These are phyloP conservation scores for Ambrosia trifida DNA, from an alignment of 129 eudicot species.

Conservation along the genomic window DNA sequence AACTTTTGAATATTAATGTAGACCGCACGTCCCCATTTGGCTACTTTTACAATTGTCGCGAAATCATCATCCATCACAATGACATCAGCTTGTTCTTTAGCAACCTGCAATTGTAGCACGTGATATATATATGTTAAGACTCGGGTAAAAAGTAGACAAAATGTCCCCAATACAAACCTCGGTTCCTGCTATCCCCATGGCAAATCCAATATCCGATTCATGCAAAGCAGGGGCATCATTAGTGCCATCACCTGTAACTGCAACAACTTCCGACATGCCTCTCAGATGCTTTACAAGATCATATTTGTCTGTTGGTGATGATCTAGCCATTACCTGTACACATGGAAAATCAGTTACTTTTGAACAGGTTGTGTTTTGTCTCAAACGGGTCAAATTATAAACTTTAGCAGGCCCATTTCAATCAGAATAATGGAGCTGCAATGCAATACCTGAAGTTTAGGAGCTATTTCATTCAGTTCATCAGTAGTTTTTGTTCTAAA, in stretches of 20 bases:
- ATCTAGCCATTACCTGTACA: slow-evolving; percentile 88
- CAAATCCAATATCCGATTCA: slow-evolving; percentile 90
- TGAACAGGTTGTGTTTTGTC: neutral
- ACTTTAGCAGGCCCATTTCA: neutral
- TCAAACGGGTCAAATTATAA: neutral
- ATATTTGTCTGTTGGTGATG: slow-evolving; percentile 84
- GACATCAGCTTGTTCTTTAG: slow-evolving; percentile 91
- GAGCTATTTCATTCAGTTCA: slow-evolving; percentile 48
- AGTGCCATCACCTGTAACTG: slow-evolving; percentile 95
- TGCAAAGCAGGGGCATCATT: slow-evolving; percentile 97
- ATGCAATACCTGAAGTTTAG: slow-evolving; percentile 53
- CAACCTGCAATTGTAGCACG: slow-evolving; percentile 51
- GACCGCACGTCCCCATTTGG: slow-evolving; percentile 92
- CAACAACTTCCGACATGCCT: slow-evolving; percentile 68
- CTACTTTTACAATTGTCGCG: slow-evolving; percentile 80
- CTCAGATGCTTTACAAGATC: slow-evolving; percentile 60
- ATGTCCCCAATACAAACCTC: slow-evolving; percentile 55
- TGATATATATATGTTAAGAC: neutral
- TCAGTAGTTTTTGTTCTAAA: slow-evolving; percentile 48
- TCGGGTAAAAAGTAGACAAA: slow-evolving; percentile 2
- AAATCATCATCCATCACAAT: slow-evolving; percentile 89
- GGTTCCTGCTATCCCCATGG: slow-evolving; percentile 95
- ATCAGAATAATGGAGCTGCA: neutral
- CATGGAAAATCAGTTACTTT: slow-evolving; percentile 2
- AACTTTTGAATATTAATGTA: slow-evolving; percentile 89